Conservation (phyloP, 2,329 filamentous ascomycete genomes). For the Rhinocladiella mackenziei region DNA sequence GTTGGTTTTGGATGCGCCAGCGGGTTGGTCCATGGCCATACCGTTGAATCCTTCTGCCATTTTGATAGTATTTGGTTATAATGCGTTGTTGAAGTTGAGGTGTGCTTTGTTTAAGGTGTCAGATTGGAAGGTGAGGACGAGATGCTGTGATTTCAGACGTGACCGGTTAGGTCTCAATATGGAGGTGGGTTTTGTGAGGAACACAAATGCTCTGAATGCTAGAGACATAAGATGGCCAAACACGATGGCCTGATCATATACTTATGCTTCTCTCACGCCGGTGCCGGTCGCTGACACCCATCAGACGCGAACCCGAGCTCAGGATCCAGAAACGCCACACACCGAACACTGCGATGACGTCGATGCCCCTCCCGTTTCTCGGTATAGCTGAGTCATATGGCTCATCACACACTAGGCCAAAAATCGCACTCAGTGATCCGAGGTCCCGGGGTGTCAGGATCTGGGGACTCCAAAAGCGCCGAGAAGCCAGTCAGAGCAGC, state of each 20-base stretch:
- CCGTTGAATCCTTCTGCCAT: conserved; percentile 25
- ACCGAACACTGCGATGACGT: conserved; percentile 13
- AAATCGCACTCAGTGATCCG: not conserved
- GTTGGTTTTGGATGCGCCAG: conserved; percentile 14
- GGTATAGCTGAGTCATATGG: conserved; percentile 5
- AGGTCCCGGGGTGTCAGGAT: conserved; percentile 8
- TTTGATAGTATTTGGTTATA: not conserved
- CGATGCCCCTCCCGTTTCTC: not conserved
- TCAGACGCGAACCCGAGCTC: not conserved
- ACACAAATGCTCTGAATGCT: conserved; percentile 6
- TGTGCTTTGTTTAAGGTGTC: not conserved
- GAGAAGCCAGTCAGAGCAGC: not conserved
- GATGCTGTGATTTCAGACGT: no score
- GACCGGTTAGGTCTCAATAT: no score
- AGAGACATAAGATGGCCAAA: not conserved
- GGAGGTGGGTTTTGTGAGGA: no score
- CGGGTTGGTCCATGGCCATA: conserved; percentile 24
- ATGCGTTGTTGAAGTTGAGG: not conserved
- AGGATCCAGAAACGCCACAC: not conserved
- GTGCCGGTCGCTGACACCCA: conserved; percentile 1
- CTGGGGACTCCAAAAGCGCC: conserved; percentile 4
- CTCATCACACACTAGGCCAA: conserved; percentile 3
- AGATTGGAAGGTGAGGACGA: not conserved
- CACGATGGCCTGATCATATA: conserved; percentile 1
- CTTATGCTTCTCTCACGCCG: conserved; percentile 15